A percentile compares a stretch with the other conserved stretches of the same genome.
These are phyloP conservation scores for Pestalotiopsis sp. DNA, from an alignment of 2,329 filamentous ascomycete genomes.

Conservation along the genomic window DNA sequence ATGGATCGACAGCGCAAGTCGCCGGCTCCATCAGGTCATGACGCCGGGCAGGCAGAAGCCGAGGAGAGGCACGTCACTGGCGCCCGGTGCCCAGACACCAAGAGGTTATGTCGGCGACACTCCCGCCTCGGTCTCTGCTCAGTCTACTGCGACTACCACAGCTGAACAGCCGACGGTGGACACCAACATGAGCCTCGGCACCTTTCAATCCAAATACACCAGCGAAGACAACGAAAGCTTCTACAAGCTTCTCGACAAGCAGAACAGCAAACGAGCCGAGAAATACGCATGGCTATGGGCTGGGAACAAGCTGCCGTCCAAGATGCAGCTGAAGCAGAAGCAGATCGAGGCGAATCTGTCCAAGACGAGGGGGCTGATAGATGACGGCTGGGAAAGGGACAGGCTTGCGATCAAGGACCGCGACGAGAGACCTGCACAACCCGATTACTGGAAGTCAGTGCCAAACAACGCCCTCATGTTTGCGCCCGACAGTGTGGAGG, in stretches of 20 bases:
- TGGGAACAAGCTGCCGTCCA: slow-evolving; percentile 84
- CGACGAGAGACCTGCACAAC: slow-evolving; percentile 73
- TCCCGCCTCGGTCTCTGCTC: slow-evolving; percentile 60
- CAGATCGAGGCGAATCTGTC: slow-evolving; percentile 59
- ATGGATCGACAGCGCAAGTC: slow-evolving; percentile 85
- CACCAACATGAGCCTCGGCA: slow-evolving; percentile 77
- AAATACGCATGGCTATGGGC: slow-evolving; percentile 90
- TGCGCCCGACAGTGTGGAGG: slow-evolving; percentile 66
- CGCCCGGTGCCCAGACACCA: slow-evolving; percentile 58
- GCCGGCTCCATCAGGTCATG: slow-evolving; percentile 76
- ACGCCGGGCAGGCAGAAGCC: slow-evolving; percentile 64
- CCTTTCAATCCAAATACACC: slow-evolving; percentile 92
- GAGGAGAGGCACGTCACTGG: slow-evolving; percentile 35
- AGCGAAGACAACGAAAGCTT: slow-evolving; percentile 98
- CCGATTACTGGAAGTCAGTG: slow-evolving; percentile 74
- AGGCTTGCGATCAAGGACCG: slow-evolving; percentile 67
- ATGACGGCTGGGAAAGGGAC: slow-evolving; percentile 61
- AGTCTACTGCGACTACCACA: slow-evolving; percentile 37
- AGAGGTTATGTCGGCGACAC: slow-evolving; percentile 73
- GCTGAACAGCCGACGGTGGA: slow-evolving; percentile 59
- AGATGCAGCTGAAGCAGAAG: slow-evolving; percentile 73
- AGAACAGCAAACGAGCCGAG: slow-evolving; percentile 81
- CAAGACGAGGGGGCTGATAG: slow-evolving; percentile 48
- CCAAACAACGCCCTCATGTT: slow-evolving; percentile 92
- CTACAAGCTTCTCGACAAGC: slow-evolving; percentile 86